These are phyloP conservation scores for Amanita subjunquillea DNA, from an alignment of 768 basidiomycete genomes.

Conservation along the genomic window DNA sequence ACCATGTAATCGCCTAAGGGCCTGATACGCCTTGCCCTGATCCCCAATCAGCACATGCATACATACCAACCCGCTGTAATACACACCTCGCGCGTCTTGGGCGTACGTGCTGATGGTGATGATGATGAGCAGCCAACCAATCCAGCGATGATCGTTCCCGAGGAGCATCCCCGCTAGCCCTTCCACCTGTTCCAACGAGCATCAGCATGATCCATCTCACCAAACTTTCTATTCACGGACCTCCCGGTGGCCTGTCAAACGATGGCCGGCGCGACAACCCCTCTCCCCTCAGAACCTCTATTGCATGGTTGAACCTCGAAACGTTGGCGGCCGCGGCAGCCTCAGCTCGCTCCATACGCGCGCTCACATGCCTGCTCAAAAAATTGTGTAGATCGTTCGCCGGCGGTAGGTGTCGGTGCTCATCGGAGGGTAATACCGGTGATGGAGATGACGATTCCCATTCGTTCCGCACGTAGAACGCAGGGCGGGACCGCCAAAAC, in stretches of 20 bases:
- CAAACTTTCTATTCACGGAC: not conserved
- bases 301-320: conserved; percentile 19
- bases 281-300: conserved; percentile 17
- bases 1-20: conserved; percentile 44
- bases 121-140: conserved; percentile 4
- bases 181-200: conserved; percentile 1
- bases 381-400: conserved; percentile 1
- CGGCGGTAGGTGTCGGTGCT: not conserved
- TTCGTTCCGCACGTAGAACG: not conserved
- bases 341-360: conserved; percentile 5
- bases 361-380: not conserved
- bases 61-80: not conserved
- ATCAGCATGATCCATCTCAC: conserved; percentile 1
- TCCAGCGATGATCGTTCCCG: conserved; percentile 4
- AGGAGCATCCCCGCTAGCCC: conserved; percentile 2
- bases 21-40: conserved; percentile 6
- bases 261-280: conserved; percentile 2
- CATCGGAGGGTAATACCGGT: not conserved
- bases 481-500: conserved; percentile 1
- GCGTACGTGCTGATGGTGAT: not conserved
- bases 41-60: conserved; percentile 1
- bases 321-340: not conserved
- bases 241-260: not conserved
- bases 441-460: not conserved
- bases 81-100: conserved; percentile 6